Evolutionary conservation across 805 yeast genomes (phyloP), one percentile per base, ranked within the genome.

Genomic region (Debaryomyces prosopidis): DNA sequence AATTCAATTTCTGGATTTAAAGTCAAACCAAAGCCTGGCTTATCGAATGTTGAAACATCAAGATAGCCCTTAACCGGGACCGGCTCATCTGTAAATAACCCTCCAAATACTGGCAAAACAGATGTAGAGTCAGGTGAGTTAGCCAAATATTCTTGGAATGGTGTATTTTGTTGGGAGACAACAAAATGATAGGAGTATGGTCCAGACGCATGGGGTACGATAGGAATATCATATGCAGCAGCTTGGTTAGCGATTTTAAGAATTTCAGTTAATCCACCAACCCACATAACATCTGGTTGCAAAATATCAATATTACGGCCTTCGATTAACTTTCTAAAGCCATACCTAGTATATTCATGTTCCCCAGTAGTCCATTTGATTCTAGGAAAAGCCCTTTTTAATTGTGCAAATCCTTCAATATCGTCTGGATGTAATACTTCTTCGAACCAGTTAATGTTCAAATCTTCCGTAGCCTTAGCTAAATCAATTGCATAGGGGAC

Each of bases 281-380:
- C 76, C 80, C 80, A 76, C 80, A 76, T 76, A 42, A 75, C 73
- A 54, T 76, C 81, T 17, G 80, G 80, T 54, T 76, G 80, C 46
- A 76, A 56, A 47, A 76, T 75, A 51, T 73, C 79, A 41, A 76
- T 47, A 53, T 74, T 73, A 48, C 80, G 60, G 36, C 75, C 77
- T 55, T 75, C 79, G 49, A 76, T 75, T 43, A 75, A 65, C 59
- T 76, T 73, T 54, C 80, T 65, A 64, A 76, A 76, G 4, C 80
- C 80, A 51, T 75, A 75, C 52, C 69, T 68, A 45, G 80, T 70
- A 61, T 75, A 76, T 53, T 76, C 80, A 54, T 76, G 80, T 58
- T 76, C 81, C 50, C 80, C 81, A 35, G 80, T 76, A 46, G 80
- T 76, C 65, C 75, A 74, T 53, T 76, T 76, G 52, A 71, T 61